Conservation (phyloP, 257 asterid species). For the Solanum lycopersicoides region DNA sequence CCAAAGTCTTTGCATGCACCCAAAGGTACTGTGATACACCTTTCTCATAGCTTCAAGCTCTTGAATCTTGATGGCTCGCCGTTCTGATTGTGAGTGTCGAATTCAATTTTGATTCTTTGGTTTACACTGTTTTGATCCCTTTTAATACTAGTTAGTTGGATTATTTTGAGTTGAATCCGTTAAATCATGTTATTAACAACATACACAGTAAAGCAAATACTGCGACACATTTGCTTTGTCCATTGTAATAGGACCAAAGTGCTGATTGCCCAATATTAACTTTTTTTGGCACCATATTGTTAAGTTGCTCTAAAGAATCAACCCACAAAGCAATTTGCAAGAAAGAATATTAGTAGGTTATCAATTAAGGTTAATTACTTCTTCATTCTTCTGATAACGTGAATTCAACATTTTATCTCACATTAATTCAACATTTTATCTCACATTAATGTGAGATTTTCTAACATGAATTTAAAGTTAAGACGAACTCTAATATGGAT, state of each 20-base stretch:
- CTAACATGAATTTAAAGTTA: too few relatives aligned
- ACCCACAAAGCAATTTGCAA: not conserved
- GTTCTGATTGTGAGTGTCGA: not conserved
- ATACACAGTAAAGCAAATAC: not conserved
- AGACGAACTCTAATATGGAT: too few relatives aligned
- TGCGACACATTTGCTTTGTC: not conserved
- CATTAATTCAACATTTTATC: too few relatives aligned
- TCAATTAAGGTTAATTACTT: not conserved
- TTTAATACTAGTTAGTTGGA: not conserved
- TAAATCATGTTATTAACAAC: not conserved
- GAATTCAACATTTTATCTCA: too few relatives aligned
- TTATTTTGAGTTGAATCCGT: not conserved
- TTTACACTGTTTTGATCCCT: not conserved
- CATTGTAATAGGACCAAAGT: not conserved
- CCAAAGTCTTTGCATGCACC: not conserved
- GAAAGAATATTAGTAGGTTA: not conserved
- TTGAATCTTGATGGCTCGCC: constrained; percentile 56
- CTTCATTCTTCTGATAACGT: not conserved
- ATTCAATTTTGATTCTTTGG: not conserved
- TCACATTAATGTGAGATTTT: too few relatives aligned
- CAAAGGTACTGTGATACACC: not conserved
- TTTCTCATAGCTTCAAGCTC: constrained; percentile 34
- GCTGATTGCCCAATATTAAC: not conserved
- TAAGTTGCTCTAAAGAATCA: not conserved
- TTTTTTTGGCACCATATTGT: not conserved